A percentile compares a stretch with the other conserved stretches of the same genome.
phyloP scores from a whole-genome alignment of 2,329 filamentous ascomycete species.

The Podosphaera aphanis region DNA sequence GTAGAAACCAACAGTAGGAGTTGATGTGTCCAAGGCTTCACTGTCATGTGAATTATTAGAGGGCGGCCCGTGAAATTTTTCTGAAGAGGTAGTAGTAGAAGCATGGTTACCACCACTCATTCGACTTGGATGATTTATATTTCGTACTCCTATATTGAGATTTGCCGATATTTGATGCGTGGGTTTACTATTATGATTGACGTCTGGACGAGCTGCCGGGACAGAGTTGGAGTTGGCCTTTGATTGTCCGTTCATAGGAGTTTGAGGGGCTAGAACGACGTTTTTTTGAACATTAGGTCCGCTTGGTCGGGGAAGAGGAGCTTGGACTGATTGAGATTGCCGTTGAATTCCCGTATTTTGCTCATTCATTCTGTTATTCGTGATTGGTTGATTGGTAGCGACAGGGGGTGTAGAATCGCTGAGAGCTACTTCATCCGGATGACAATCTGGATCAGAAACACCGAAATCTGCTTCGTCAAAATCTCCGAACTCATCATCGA shows the following conservation, averaged over 20 bases:
- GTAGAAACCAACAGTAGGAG: constrained; percentile 31
- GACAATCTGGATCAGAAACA: constrained; percentile 35
- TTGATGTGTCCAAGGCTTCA: constrained; percentile 5
- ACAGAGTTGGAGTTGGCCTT: constrained; percentile 10
- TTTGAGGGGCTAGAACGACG: constrained; percentile 11
- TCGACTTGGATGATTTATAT: constrained; percentile 15
- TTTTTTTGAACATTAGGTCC: constrained; percentile 4
- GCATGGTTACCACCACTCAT: constrained; percentile 7
- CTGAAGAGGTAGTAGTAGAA: constrained; percentile 12
- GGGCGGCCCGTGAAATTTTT: constrained; percentile 3
- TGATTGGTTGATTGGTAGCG: background rate
- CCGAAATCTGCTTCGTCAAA: constrained; percentile 60
- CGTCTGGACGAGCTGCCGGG: constrained; percentile 1
- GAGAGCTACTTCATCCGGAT: constrained; percentile 55
- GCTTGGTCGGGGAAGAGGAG: constrained; percentile 12
- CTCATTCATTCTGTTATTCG: background rate
- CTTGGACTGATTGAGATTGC: constrained; percentile 3
- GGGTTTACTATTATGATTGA: constrained; percentile 2
- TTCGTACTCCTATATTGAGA: constrained; percentile 7
- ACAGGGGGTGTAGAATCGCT: constrained; percentile 13
- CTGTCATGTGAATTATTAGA: constrained; percentile 2
- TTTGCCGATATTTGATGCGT: constrained; percentile 6
- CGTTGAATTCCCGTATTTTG: background rate
- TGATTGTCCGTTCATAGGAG: constrained; percentile 12
- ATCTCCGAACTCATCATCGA: constrained; percentile 20